Percentiles rank a stretch among this genome's conserved stretches.
Conservation (phyloP, 1,139 yeast species). For the Taphrina deformans region DNA sequence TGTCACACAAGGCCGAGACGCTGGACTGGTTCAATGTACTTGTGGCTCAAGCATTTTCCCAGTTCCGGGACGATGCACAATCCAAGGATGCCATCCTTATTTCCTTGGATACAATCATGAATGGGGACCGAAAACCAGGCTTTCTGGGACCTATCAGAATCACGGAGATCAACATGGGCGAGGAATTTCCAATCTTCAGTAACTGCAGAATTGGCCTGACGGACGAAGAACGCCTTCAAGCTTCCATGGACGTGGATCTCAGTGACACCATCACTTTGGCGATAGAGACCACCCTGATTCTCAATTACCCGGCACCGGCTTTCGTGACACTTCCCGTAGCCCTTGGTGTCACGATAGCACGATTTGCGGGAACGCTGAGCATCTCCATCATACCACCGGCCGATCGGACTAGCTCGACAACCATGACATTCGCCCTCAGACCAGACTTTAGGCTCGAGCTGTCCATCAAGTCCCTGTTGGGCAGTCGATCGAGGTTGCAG, state of each 20-base stretch:
- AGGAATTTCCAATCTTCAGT: slow-evolving; percentile 91
- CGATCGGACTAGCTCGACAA: slow-evolving; percentile 49
- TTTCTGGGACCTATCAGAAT: slow-evolving; percentile 75
- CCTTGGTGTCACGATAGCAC: slow-evolving; percentile 78
- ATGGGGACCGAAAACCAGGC: slow-evolving; percentile 64
- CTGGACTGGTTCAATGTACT: slow-evolving; percentile 96
- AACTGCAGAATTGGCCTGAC: slow-evolving; percentile 68
- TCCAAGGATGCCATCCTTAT: slow-evolving; percentile 79
- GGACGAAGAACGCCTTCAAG: slow-evolving; percentile 59
- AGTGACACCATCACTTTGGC: slow-evolving; percentile 89
- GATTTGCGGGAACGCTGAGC: slow-evolving; percentile 77
- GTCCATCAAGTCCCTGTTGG: slow-evolving; percentile 79
- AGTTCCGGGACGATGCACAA: slow-evolving; percentile 81
- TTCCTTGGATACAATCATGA: slow-evolving; percentile 60
- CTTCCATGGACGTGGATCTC: slow-evolving; percentile 88
- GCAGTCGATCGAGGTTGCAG: slow-evolving; percentile 87
- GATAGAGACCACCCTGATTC: slow-evolving; percentile 73
- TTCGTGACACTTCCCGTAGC: slow-evolving; percentile 76
- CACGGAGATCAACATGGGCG: slow-evolving; percentile 89
- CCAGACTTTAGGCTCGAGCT: slow-evolving; percentile 90
- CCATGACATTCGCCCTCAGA: slow-evolving; percentile 80
- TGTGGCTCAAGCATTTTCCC: slow-evolving; percentile 85
- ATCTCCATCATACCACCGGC: slow-evolving; percentile 33
- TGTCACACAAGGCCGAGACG: slow-evolving; percentile 82
- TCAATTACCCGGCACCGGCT: slow-evolving; percentile 81